These are phyloP conservation scores for Gilbertella persicaria DNA, from an alignment of 371 early-diverging fungal genomes.

Conservation along the genomic window DNA sequence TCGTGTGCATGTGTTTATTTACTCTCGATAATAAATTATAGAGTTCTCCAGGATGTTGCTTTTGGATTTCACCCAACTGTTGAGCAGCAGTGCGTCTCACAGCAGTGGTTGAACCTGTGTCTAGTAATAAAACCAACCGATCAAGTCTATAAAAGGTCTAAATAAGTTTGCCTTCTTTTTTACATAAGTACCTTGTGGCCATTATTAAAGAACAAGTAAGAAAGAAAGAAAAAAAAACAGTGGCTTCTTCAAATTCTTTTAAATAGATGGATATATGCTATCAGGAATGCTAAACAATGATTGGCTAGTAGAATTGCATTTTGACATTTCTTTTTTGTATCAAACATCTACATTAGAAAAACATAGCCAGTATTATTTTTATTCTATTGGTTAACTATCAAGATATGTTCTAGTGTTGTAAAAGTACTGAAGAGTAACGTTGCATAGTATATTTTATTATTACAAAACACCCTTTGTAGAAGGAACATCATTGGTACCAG, in stretches of 20 bases:
- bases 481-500: constrained; percentile 85
- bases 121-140: constrained; percentile 89
- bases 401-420: no score
- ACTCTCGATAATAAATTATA: constrained; percentile 86
- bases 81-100: constrained; percentile 91
- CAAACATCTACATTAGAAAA: no score
- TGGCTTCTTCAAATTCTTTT: no score
- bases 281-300: no score
- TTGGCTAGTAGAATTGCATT: no score
- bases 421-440: no score
- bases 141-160: constrained; percentile 69
- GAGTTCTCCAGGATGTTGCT: constrained; percentile 92
- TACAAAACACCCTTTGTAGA: constrained; percentile 93
- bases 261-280: no score
- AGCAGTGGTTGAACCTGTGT: constrained; percentile 89
- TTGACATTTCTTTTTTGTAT: no score
- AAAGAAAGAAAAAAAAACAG: background rate
- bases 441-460: no score
- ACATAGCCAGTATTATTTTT: no score
- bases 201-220: constrained; percentile 18
- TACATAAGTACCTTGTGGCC: constrained; percentile 38
- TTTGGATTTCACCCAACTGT: constrained; percentile 93
- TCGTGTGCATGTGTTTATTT: constrained; percentile 7
- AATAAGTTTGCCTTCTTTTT: background rate
- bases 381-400: no score